Base-by-base conservation (phyloP, 140 eudicot species). In the Ambrosia hybrid region DNA sequence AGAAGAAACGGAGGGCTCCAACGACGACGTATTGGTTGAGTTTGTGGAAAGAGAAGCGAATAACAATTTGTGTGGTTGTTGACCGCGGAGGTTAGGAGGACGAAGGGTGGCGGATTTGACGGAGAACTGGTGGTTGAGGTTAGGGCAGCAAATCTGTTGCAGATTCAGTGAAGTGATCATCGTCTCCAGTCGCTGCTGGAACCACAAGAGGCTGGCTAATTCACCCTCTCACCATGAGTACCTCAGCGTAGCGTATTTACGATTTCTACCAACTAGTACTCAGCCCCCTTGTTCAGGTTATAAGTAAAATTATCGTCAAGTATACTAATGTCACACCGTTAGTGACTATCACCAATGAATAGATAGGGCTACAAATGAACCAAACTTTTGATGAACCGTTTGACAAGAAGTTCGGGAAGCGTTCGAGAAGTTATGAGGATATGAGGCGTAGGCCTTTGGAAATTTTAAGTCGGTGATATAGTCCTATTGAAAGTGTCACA, bases 1-100 rank as follows among this genome's bases (percentile, higher is more conserved):
- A 51, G 87, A 65, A 52, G 91, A 68, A 67, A 65, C 81, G 46
- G 84, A 77, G n/a, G 89, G 83, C 66, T 65, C 73, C 13, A 84
- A 65, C 66, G 86, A 71, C 16, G 86, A 33, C 45, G 78, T 70
- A 70, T 60, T 76, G 65, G 53, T 77, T 9, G 91, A 69, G 33
- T 68, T 79, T 5, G 74, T 64, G 15, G 85, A 66, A 26, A 81
- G 30, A 17, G 79, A 73, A 57, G 86, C 80, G 72, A 83, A 38
- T 46, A 78, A 72, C 57, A 77, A 57, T 36, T 53, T 34, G 38
- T 67, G 82, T 10, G 48, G 82, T 33, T 72, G 30, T 36, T 33
- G 61, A 10, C 51, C 70, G 65, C 62, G 82, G 79, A 74, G 74
- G 76, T 9, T 67, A 30, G 51, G 5, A 21, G 76, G 74, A 64